A percentile compares a stretch with the other conserved stretches of the same genome.
phyloP scores from a whole-genome alignment of 1,139 yeast genomes.

The Nadsonia starkeyi-henricii region DNA sequence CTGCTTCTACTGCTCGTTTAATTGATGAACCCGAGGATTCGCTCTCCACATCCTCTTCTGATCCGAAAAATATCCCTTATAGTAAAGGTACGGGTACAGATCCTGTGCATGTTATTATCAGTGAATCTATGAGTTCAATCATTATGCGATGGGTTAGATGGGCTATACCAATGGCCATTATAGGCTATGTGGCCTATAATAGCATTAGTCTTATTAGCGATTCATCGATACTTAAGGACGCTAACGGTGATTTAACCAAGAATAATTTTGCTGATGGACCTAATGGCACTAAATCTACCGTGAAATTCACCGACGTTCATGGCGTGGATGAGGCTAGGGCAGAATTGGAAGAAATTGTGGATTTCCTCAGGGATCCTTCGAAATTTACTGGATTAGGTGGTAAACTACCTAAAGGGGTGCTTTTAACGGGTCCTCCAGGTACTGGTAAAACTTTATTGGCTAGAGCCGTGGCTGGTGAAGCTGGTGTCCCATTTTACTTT shows the following conservation, averaged over 20 bases:
- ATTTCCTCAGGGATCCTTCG: conserved; percentile 88
- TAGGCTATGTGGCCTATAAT: conserved; percentile 45
- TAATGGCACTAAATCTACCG: conserved; percentile 73
- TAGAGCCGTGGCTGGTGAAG: conserved; percentile 98
- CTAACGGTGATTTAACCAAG: conserved; percentile 50
- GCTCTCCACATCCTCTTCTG: not conserved
- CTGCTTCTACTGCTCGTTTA: conserved; percentile 12
- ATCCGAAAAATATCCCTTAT: not conserved
- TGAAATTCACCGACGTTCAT: conserved; percentile 81
- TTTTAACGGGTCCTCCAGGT: conserved; percentile 98
- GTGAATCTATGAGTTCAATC: conserved; percentile 67
- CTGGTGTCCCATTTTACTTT: conserved; percentile 96
- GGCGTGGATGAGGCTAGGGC: conserved; percentile 98
- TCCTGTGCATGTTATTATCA: conserved; percentile 83
- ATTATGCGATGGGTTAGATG: conserved; percentile 82
- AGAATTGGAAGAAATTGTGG: conserved; percentile 92
- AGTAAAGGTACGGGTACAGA: conserved; percentile 32
- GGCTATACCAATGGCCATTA: conserved; percentile 65
- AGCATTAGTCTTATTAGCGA: conserved; percentile 65
- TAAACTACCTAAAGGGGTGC: conserved; percentile 89
- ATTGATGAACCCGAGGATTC: conserved; percentile 10
- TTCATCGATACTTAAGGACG: conserved; percentile 64
- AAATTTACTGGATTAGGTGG: conserved; percentile 96
- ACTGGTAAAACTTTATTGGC: conserved; percentile 97
- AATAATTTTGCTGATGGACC: conserved; percentile 21